Percentiles rank a stretch among this genome's conserved stretches.
phyloP scores from a whole-genome alignment of 164 flowering plant species.

The Aristolochia fimbriata region DNA sequence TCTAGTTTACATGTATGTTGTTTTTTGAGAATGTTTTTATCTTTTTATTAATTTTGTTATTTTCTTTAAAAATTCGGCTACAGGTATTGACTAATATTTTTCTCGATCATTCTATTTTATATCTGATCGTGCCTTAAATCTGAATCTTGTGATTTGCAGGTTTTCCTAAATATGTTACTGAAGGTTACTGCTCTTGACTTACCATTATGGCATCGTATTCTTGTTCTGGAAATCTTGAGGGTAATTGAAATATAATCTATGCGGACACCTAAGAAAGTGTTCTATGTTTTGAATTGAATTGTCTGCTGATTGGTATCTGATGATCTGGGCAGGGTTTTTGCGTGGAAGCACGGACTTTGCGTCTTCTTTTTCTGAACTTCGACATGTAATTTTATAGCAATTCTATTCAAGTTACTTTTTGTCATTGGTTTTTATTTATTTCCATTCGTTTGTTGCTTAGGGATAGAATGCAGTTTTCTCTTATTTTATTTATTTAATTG shows the following conservation, averaged over 20 bases:
- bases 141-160: slow-evolving; percentile 38
- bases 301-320: background rate
- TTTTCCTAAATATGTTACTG: slow-evolving; percentile 91
- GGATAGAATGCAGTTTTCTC: background rate
- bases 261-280: background rate
- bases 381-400: slow-evolving; percentile 64
- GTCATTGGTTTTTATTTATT: background rate
- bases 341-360: slow-evolving; percentile 89
- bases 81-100: no score
- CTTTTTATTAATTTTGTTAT: no score
- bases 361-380: slow-evolving; percentile 84
- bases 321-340: slow-evolving; percentile 74
- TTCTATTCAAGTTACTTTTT: background rate
- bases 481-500: background rate
- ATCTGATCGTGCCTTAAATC: no score
- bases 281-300: no score
- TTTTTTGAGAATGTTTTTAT: no score
- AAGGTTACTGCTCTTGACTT: slow-evolving; percentile 73
- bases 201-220: slow-evolving; percentile 97
- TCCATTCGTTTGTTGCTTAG: no score
- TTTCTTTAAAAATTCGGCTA: no score
- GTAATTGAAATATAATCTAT: slow-evolving; percentile 28
- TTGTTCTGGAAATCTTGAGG: slow-evolving; percentile 96
- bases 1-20: no score
- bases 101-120: no score